Evolutionary conservation across 257 asterid genomes (phyloP).

Genomic region (Solanum sejunctum): DNA sequence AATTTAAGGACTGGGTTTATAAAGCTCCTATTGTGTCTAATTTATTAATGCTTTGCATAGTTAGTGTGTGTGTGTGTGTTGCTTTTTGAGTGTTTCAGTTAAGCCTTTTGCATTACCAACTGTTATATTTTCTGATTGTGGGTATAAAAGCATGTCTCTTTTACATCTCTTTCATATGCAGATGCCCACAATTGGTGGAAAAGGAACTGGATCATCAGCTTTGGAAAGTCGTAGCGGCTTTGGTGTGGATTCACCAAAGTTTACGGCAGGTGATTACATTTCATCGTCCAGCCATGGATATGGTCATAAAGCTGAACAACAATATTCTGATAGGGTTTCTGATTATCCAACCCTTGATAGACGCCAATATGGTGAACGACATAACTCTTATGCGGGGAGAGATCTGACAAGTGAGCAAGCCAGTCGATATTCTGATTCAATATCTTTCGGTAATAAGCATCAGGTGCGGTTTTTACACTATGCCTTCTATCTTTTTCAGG

Average conservation of each 20-base stretch:
- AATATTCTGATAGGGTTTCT: conserved; percentile 55
- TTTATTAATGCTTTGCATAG: background rate
- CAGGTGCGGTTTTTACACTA: conserved; percentile 39
- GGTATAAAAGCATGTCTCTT: background rate
- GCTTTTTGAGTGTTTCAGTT: background rate
- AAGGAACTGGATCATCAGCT: conserved; percentile 50
- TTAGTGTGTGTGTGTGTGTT: background rate
- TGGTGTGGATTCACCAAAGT: conserved; percentile 66
- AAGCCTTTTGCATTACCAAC: background rate
- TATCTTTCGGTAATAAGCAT: conserved; percentile 50
- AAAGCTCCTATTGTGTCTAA: background rate
- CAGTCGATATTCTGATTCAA: conserved; percentile 56
- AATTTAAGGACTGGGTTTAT: background rate
- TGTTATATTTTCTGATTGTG: background rate
- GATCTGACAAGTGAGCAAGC: conserved; percentile 66
- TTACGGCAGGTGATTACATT: conserved; percentile 42
- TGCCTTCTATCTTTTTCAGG: background rate
- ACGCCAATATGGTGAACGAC: conserved; percentile 60
- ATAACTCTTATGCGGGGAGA: conserved; percentile 47
- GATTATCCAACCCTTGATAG: conserved; percentile 70
- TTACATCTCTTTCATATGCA: conserved; percentile 9
- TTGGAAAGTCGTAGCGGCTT: conserved; percentile 68
- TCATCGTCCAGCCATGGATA: conserved; percentile 61
- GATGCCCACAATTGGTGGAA: conserved; percentile 52
- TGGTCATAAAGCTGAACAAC: conserved; percentile 60